Base-by-base conservation (phyloP, 805 yeast genomes). In the Phaffomyces opuntiae region DNA sequence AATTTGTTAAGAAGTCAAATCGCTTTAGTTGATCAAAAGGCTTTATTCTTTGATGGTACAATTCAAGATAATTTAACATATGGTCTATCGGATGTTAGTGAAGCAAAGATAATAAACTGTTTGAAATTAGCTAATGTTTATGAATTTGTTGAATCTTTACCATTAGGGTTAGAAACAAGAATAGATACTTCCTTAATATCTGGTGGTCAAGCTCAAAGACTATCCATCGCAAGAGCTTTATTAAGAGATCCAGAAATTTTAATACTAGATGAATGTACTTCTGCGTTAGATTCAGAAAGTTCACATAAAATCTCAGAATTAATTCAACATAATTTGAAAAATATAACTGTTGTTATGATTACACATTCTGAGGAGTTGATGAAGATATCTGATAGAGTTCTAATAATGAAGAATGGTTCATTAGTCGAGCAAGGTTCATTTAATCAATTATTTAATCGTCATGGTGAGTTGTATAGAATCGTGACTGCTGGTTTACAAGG, bases 191-290 rank as follows among this genome's bases (percentile, higher is more conserved):
- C 65, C 0, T 53, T 77, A 38, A 62, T 91, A 2, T 89, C 97
- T 1, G 95, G 96, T 26, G 99, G 99, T 3, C 98, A 93, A 61
- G 71, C 83, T 9, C 98, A 93, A 60, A 67, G 97, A 46, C 60
- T 93, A 2, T 81, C 93, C 0, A 78, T 93, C 43, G 96, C 91
- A 0, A 72, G 98, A 42, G 93, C 96, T 0, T 51, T 93, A 4
- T 47, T 90, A 5, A 65, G 90, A 34, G 68, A 72, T 19, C 93
- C 97, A 0, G 66, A 68, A 29, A 53, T 81, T 9, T 57, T 79
- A 43, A 66, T 81, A 17, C 63, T 93, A 41, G 99, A 93, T 63
- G 99, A 93, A 60, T 83, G 90, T 54, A 89, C 98, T 0, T 81
- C 97, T 0, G 85, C 96, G 0, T 67, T 93, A 41, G 99, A 93